Conservation (phyloP, 2,329 filamentous ascomycete genomes). For the Exophiala alcalophila region DNA sequence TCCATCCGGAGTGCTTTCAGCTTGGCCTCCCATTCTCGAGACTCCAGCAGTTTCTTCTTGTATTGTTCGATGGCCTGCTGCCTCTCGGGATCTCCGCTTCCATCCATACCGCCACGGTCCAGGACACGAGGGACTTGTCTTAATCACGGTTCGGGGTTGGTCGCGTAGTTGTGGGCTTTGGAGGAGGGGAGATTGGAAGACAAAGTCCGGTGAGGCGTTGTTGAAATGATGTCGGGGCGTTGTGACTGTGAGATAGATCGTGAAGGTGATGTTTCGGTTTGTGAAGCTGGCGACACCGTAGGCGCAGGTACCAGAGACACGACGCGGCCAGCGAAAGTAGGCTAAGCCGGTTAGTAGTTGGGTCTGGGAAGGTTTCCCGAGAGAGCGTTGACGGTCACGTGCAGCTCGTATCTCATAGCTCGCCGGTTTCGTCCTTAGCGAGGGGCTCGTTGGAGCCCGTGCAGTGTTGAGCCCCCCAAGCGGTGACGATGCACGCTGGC, state of each 20-base stretch:
- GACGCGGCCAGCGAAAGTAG: constrained; percentile 18
- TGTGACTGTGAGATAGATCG: background rate
- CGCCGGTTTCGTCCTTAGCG: no score
- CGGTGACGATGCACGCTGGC: no score
- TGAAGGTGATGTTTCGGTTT: background rate
- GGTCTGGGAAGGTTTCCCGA: constrained; percentile 13
- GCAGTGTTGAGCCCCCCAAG: no score
- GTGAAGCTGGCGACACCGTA: constrained; percentile 1
- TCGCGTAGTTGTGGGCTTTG: background rate
- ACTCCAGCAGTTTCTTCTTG: constrained; percentile 82
- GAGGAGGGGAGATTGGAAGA: background rate
- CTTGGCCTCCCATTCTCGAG: constrained; percentile 98
- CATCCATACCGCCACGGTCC: constrained; percentile 30
- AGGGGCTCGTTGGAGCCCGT: no score
- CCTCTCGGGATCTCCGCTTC: constrained; percentile 51
- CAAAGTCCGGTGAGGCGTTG: background rate
- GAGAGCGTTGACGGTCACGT: constrained; percentile 13
- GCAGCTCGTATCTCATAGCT: background rate
- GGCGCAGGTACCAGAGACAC: constrained; percentile 25
- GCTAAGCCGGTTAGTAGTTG: background rate
- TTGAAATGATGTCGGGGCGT: background rate
- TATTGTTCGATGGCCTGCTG: constrained; percentile 72
- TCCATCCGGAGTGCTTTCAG: constrained; percentile 90
- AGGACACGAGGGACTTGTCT: background rate
- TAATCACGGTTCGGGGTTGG: background rate